Conservation (phyloP, 768 basidiomycete genomes). For the Mycena capillaripes region DNA sequence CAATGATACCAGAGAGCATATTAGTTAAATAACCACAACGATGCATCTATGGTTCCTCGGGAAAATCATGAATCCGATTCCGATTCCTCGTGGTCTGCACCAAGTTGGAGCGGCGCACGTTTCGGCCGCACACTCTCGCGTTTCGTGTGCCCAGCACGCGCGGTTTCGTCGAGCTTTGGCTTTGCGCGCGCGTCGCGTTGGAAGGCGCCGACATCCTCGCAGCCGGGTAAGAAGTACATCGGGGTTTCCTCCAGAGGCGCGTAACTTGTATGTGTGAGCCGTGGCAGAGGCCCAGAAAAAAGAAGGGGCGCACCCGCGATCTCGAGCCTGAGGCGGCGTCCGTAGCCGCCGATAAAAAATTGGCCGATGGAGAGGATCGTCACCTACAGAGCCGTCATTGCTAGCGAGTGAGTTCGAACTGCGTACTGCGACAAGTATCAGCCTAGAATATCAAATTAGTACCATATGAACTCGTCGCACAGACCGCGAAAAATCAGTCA, state of each 20-base stretch:
- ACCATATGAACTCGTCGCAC: background rate
- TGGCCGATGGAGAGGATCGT: conserved; percentile 59
- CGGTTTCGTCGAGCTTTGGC: conserved; percentile 72
- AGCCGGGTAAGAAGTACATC: conserved; percentile 33
- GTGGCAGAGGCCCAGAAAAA: background rate
- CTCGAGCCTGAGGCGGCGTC: conserved; percentile 34
- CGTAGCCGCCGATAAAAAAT: conserved; percentile 66
- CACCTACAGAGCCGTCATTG: conserved; percentile 55
- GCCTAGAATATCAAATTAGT: conserved; percentile 45
- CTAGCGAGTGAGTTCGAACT: background rate
- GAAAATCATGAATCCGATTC: conserved; percentile 27
- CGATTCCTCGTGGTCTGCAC: conserved; percentile 12
- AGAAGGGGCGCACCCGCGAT: conserved; percentile 36
- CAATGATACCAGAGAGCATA: too few relatives aligned
- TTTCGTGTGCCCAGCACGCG: conserved; percentile 54
- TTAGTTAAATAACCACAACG: too few relatives aligned
- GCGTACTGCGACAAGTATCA: conserved; percentile 66
- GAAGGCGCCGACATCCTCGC: conserved; percentile 35
- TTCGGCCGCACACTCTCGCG: conserved; percentile 7
- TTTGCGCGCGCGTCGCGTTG: conserved; percentile 57
- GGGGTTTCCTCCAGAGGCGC: conserved; percentile 38
- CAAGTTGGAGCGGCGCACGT: conserved; percentile 26
- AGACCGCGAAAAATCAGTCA: conserved; percentile 16
- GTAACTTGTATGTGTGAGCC: conserved; percentile 13
- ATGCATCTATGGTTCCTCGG: background rate